Evolutionary conservation across 371 early-diverging fungal genomes (phyloP).

Genomic region (Mortierella sp.): DNA sequence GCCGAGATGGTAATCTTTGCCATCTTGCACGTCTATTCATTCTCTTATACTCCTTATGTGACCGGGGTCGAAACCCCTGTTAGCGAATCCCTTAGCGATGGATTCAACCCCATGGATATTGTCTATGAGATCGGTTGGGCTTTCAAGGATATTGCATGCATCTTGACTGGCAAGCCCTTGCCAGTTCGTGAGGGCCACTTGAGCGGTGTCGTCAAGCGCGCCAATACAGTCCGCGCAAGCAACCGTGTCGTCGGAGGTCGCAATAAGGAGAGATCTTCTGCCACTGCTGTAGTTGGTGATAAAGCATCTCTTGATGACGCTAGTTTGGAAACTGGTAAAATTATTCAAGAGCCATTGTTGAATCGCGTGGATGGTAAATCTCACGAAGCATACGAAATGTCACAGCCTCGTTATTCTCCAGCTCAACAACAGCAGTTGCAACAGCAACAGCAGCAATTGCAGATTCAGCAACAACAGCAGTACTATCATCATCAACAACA

Average conservation of each 20-base stretch:
- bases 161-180: constrained; percentile 27
- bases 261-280: not conserved
- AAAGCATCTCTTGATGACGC: constrained; percentile 12
- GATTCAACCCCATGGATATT: constrained; percentile 52
- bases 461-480: constrained; percentile 17
- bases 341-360: constrained; percentile 10
- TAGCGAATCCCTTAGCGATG: constrained; percentile 42
- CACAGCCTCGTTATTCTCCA: not conserved
- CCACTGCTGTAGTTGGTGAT: not conserved
- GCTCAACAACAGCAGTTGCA: constrained; percentile 16
- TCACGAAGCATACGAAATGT: constrained; percentile 11
- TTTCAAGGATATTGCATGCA: constrained; percentile 25
- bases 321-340: constrained; percentile 26
- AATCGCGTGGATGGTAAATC: not conserved
- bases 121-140: constrained; percentile 45
- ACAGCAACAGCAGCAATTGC: constrained; percentile 14
- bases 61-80: constrained; percentile 12
- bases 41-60: constrained; percentile 59
- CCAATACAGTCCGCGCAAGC: constrained; percentile 39
- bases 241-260: constrained; percentile 11
- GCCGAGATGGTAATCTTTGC: constrained; percentile 79
- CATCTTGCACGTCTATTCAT: constrained; percentile 69
- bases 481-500: too few relatives aligned
- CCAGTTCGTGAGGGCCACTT: constrained; percentile 46
- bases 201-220: constrained; percentile 43